Percentiles rank a stretch among this genome's conserved stretches.
These are phyloP conservation scores for Beauveria asiatica DNA, from an alignment of 2,329 filamentous ascomycete species.

Conservation along the genomic window DNA sequence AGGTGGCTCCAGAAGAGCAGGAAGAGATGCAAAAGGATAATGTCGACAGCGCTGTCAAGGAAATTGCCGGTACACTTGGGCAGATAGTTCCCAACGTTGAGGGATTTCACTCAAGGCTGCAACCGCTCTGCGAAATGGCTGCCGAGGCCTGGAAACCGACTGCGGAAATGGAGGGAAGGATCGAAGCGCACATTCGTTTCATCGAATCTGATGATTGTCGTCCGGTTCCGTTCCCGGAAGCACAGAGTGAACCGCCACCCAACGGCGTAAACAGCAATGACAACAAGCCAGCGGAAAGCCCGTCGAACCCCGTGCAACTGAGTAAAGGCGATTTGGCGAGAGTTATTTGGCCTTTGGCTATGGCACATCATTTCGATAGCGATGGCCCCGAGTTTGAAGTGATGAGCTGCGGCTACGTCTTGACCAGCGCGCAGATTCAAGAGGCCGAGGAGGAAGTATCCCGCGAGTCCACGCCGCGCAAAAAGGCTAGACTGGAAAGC, in stretches of 20 bases:
- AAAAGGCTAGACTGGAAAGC: not conserved
- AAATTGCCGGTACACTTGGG: not conserved
- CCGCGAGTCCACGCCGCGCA: not conserved
- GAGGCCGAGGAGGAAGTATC: not conserved
- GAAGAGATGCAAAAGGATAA: not conserved
- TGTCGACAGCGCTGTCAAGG: not conserved
- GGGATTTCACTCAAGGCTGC: not conserved
- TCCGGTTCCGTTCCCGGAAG: not conserved
- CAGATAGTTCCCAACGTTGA: not conserved
- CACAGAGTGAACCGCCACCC: too few relatives aligned
- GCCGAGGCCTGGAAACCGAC: not conserved
- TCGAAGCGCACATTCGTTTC: not conserved
- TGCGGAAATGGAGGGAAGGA: not conserved
- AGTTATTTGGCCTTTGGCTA: not conserved
- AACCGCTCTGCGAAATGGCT: not conserved
- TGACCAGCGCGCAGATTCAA: not conserved
- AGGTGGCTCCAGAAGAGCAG: not conserved
- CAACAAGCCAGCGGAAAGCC: not conserved
- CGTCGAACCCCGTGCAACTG: too few relatives aligned
- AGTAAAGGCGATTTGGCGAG: not conserved
- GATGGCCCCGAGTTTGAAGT: not conserved
- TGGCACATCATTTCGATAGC: not conserved
- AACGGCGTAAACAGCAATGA: not conserved
- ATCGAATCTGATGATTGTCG: not conserved
- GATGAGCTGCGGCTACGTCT: not conserved